Evolutionary conservation across 2,329 filamentous ascomycete species (phyloP).

Genomic region (Neocucurbitaria cava): DNA sequence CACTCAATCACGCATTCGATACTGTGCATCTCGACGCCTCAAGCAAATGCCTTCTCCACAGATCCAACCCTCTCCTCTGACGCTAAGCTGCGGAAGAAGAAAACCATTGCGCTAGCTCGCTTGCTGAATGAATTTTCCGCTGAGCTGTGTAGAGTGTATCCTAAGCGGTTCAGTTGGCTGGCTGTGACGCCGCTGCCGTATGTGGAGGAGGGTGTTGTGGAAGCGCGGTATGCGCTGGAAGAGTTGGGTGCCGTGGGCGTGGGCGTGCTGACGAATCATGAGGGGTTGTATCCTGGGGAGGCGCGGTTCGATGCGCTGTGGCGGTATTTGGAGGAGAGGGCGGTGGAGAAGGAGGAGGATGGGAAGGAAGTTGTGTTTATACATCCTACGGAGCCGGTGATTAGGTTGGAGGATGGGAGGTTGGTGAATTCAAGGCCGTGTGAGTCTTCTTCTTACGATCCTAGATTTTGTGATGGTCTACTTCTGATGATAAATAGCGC

Average conservation of each 20-base stretch:
- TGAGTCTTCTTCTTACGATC: slow-evolving; percentile 21
- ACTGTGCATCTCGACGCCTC: slow-evolving; percentile 44
- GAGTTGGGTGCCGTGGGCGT: slow-evolving; percentile 41
- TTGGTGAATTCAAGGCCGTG: slow-evolving; percentile 40
- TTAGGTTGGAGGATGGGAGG: slow-evolving; percentile 34
- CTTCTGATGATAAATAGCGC: slow-evolving; percentile 23
- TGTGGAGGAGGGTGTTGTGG: slow-evolving; percentile 35
- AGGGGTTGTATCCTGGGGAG: slow-evolving; percentile 44
- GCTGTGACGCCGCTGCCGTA: slow-evolving; percentile 40
- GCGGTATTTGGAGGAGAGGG: slow-evolving; percentile 31
- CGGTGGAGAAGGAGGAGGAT: neutral
- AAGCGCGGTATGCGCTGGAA: slow-evolving; percentile 39
- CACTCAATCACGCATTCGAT: slow-evolving; percentile 38
- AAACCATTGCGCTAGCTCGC: slow-evolving; percentile 42
- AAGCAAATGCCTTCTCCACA: slow-evolving; percentile 41
- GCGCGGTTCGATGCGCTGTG: slow-evolving; percentile 34
- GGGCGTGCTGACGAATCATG: slow-evolving; percentile 44
- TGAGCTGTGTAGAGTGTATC: slow-evolving; percentile 31
- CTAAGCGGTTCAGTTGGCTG: slow-evolving; percentile 38
- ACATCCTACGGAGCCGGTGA: slow-evolving; percentile 45
- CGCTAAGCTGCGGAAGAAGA: slow-evolving; percentile 12
- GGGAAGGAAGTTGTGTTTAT: slow-evolving; percentile 42
- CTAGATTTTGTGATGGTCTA: neutral
- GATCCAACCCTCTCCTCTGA: neutral
- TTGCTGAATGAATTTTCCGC: slow-evolving; percentile 45